Percentiles rank a stretch among this genome's conserved stretches.
Conservation (phyloP, 257 asterid genomes). For the Ophiorrhiza pumila region DNA sequence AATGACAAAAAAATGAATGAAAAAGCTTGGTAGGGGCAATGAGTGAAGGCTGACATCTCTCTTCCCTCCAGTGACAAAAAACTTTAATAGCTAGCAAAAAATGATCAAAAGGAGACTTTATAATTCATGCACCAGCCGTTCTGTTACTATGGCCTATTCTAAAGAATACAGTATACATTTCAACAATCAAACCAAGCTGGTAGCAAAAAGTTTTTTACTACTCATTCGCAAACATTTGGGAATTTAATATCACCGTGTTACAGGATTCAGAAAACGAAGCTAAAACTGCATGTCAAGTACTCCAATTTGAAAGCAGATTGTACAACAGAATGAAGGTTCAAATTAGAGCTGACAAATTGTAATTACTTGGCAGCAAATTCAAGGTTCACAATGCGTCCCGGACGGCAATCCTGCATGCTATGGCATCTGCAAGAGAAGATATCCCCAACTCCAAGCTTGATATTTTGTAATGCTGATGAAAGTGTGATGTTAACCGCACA, state of each 20-base stretch:
- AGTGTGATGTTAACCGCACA: not conserved
- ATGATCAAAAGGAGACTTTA: not conserved
- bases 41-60: too few relatives aligned
- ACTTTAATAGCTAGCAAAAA: not conserved
- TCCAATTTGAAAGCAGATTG: not conserved
- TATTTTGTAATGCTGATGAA: slow-evolving; percentile 74
- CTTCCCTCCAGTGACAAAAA: not conserved
- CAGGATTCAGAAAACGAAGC: slow-evolving; percentile 2
- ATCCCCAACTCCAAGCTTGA: slow-evolving; percentile 62
- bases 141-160: not conserved
- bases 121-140: not conserved
- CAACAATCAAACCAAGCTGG: not conserved
- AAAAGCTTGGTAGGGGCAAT: too few relatives aligned
- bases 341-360: not conserved
- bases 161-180: not conserved
- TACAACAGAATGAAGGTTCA: not conserved
- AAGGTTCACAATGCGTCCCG: slow-evolving; percentile 68
- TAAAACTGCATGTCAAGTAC: not conserved
- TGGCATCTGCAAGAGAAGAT: slow-evolving; percentile 81
- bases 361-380: not conserved
- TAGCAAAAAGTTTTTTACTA: too few relatives aligned
- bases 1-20: too few relatives aligned
- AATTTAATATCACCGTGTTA: not conserved
- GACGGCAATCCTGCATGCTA: slow-evolving; percentile 75
- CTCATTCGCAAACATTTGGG: not conserved